Evolutionary conservation across 78 protist genomes (phyloP), one percentile per base, ranked within the genome.

Genomic region (Dictyostelium intermedium): DNA sequence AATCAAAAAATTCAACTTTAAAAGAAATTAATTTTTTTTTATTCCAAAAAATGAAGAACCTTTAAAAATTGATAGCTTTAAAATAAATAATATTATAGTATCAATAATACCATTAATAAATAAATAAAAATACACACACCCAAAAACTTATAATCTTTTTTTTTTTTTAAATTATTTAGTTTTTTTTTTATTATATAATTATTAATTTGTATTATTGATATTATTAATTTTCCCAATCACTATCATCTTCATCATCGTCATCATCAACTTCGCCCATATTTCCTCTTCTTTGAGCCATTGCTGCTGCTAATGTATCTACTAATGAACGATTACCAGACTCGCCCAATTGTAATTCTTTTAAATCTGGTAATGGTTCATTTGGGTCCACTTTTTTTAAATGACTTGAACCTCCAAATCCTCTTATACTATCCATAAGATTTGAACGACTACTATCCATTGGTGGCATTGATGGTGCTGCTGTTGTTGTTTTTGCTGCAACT

Each of bases 271-370:
- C 92, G 32, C 84, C 85, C 2, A 87, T 2, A 45, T 79, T 7
- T n/a, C 70, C 69, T 79, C 93, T 60, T 63, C 93, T 37, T 11
- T 23, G 39, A 5, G 53, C 85, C 93, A 87, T 87, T 25, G 93
- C 93, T 11, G 84, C 93, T 7, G 60, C 50, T 16, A 87, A 60
- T 39, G 93, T 79, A 23, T 87, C 86, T 1, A 63, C 76, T 34
- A 87, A 23, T 13, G 84, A 63, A 39, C 85, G 34, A 50, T 79
- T 87, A 16, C 83, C 93, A 20, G 56, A 23, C 23, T 87, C 93
- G 43, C 93, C 93, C 3, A 87, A n/a, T 39, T 87, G 66, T 20
- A 23, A 30, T 23, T 47, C 84, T 30, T 79, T 79, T 27, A 79
- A 27, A 45, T 30, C 60, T 23, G 86, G 86, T 56, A 82, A 35